Evolutionary conservation across 345 rosid species (phyloP).

Genomic region (Clarkia xantiana): DNA sequence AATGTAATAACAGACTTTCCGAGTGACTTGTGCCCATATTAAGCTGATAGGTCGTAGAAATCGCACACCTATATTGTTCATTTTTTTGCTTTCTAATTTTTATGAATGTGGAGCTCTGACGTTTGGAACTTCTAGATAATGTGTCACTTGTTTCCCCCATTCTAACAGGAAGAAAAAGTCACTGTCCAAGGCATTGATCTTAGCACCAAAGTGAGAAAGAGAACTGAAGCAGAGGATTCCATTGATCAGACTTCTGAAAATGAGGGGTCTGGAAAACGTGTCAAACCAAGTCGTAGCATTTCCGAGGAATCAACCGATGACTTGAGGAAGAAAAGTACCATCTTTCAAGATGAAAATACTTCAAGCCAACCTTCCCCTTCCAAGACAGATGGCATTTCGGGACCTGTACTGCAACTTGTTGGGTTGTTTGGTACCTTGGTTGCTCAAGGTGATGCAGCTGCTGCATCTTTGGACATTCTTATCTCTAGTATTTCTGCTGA

Average conservation of each 20-base stretch:
- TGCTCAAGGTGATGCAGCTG: slow-evolving; percentile 93
- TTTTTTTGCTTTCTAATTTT: neutral
- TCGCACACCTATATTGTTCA: no score
- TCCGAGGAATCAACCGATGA: slow-evolving; percentile 51
- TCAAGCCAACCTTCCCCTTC: slow-evolving; percentile 26
- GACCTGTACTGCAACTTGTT: slow-evolving; percentile 87
- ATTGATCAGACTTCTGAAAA: slow-evolving; percentile 34
- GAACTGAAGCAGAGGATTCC: slow-evolving; percentile 44
- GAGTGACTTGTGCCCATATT: neutral
- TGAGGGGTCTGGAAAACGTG: slow-evolving; percentile 53
- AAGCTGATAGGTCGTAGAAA: slow-evolving; percentile 1
- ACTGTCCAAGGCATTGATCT: slow-evolving; percentile 14
- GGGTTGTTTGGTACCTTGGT: slow-evolving; percentile 88
- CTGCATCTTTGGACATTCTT: slow-evolving; percentile 72
- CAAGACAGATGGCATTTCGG: slow-evolving; percentile 38
- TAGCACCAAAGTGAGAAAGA: slow-evolving; percentile 38
- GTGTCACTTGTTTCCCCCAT: slow-evolving; percentile 13
- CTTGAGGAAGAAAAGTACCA: slow-evolving; percentile 18
- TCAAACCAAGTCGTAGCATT: slow-evolving; percentile 35
- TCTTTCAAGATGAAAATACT: slow-evolving; percentile 30
- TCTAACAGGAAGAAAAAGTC: slow-evolving; percentile 31
- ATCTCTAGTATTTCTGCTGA: slow-evolving; percentile 87
- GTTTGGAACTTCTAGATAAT: slow-evolving; percentile 13
- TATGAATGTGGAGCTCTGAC: slow-evolving; percentile 1
- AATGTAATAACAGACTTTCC: no score